These are phyloP conservation scores for Rhynchospora pubera DNA, from an alignment of 176 grass and related monocot genomes.

Conservation along the genomic window DNA sequence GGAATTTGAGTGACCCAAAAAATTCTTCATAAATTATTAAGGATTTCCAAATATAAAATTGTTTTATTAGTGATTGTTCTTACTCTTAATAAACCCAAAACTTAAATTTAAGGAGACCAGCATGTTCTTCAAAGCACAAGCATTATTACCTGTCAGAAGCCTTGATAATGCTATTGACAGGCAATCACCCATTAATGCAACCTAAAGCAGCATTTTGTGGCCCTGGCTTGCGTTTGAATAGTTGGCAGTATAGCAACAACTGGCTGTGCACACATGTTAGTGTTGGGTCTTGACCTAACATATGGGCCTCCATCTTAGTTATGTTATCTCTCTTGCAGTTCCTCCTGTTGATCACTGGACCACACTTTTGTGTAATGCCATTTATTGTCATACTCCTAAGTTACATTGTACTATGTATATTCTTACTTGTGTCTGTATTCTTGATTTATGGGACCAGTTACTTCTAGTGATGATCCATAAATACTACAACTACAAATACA, in stretches of 20 bases:
- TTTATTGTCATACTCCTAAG: slow-evolving; percentile 31
- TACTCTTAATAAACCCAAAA: not conserved
- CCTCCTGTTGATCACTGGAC: slow-evolving; percentile 3
- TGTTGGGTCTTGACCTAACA: slow-evolving; percentile 29
- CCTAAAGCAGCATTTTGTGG: slow-evolving; percentile 40
- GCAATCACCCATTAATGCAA: slow-evolving; percentile 68
- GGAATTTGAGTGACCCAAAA: not conserved
- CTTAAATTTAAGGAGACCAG: slow-evolving; percentile 38
- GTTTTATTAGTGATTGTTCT: not conserved
- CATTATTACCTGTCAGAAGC: slow-evolving; percentile 58
- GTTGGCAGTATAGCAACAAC: slow-evolving; percentile 28
- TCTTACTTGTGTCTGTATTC: slow-evolving; percentile 34
- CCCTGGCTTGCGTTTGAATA: slow-evolving; percentile 25
- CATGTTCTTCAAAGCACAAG: slow-evolving; percentile 49
- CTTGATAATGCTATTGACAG: slow-evolving; percentile 49
- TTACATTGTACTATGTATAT: slow-evolving; percentile 46
- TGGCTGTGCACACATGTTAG: slow-evolving; percentile 20
- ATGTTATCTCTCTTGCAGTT: slow-evolving; percentile 25
- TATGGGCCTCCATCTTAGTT: slow-evolving; percentile 30
- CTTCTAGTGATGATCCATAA: not conserved
- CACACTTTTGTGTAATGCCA: slow-evolving; percentile 9
- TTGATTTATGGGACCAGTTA: slow-evolving; percentile 34
- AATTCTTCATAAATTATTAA: not conserved
- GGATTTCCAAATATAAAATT: not conserved
- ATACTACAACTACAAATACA: slow-evolving; percentile 3